A percentile compares a stretch with the other conserved stretches of the same genome.
These are phyloP conservation scores for Aspergillus indologenus DNA, from an alignment of 495 filamentous ascomycete genomes.

Conservation along the genomic window DNA sequence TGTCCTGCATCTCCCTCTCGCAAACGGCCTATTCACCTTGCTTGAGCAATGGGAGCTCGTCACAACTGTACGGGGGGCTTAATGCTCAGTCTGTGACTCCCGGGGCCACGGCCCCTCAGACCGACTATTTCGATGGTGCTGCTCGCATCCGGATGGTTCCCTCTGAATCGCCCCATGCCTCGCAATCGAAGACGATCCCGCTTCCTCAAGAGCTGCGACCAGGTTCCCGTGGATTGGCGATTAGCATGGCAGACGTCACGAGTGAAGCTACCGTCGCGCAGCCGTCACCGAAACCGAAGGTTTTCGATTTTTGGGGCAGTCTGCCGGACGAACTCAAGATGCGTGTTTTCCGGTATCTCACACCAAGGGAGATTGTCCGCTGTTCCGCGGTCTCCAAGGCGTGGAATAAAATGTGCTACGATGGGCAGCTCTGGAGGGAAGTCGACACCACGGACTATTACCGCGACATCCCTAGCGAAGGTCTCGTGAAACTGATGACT, in stretches of 20 bases:
- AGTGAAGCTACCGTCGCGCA: slow-evolving; percentile 23
- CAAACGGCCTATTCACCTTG: slow-evolving; percentile 56
- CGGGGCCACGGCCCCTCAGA: slow-evolving; percentile 48
- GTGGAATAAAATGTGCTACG: slow-evolving; percentile 86
- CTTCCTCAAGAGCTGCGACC: slow-evolving; percentile 65
- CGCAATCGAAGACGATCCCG: slow-evolving; percentile 45
- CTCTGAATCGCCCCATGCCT: slow-evolving; percentile 29
- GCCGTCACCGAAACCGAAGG: slow-evolving; percentile 28
- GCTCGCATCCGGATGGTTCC: slow-evolving; percentile 51
- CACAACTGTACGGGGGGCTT: slow-evolving; percentile 58
- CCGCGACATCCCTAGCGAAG: slow-evolving; percentile 75
- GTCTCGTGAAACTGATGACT: slow-evolving; percentile 80
- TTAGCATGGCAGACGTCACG: slow-evolving; percentile 34
- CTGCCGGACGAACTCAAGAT: slow-evolving; percentile 83
- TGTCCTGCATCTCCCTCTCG: slow-evolving; percentile 83
- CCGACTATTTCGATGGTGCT: slow-evolving; percentile 36
- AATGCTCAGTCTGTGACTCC: slow-evolving; percentile 58
- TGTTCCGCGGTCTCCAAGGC: slow-evolving; percentile 73
- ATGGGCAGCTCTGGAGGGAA: slow-evolving; percentile 87
- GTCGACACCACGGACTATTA: slow-evolving; percentile 89
- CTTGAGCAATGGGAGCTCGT: slow-evolving; percentile 52
- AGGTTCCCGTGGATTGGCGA: slow-evolving; percentile 37
- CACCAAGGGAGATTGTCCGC: slow-evolving; percentile 78
- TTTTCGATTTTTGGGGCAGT: slow-evolving; percentile 72
- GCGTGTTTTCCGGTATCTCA: slow-evolving; percentile 70